Percentiles rank a stretch among this genome's conserved stretches.
phyloP scores from a whole-genome alignment of 805 yeast genomes.

The Komagataella populi region DNA sequence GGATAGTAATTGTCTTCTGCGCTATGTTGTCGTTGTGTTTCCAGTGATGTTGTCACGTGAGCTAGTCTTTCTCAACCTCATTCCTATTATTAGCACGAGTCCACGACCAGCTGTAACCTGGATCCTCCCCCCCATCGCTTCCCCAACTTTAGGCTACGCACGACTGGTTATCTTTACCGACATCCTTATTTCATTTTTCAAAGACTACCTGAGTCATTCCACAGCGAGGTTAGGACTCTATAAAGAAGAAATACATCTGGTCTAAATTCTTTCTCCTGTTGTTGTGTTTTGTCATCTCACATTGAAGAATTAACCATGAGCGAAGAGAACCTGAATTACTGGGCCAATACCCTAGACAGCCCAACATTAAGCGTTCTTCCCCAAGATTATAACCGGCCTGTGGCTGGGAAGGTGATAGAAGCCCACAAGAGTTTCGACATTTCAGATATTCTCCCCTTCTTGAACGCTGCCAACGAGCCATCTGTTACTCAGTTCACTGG shows the following conservation, averaged over 20 bases:
- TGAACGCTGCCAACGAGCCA: slow-evolving; percentile 7
- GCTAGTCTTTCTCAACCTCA: not conserved
- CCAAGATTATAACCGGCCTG: slow-evolving; percentile 72
- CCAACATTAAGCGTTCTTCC: slow-evolving; percentile 85
- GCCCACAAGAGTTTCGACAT: slow-evolving; percentile 29
- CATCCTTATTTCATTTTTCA: not conserved
- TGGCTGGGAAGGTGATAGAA: slow-evolving; percentile 53
- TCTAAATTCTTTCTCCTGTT: not conserved
- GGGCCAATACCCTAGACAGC: slow-evolving; percentile 56
- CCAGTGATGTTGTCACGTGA: not conserved
- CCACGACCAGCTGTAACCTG: not conserved
- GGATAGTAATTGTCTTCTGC: not conserved
- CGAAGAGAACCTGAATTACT: slow-evolving; percentile 25
- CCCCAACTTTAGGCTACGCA: not conserved
- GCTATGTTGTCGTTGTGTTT: not conserved
- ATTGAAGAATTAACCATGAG: not conserved
- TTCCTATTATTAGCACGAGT: not conserved
- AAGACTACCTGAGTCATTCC: not conserved
- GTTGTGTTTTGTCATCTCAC: too few relatives aligned
- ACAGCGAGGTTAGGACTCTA: not conserved
- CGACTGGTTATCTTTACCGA: not conserved
- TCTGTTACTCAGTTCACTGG: slow-evolving; percentile 26
- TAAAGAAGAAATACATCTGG: not conserved
- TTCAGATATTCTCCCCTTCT: slow-evolving; percentile 7
- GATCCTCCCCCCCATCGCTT: not conserved